These are phyloP conservation scores for Erythrobasidium hasegawianum DNA, from an alignment of 1,284 basidiomycete species.

Conservation along the genomic window DNA sequence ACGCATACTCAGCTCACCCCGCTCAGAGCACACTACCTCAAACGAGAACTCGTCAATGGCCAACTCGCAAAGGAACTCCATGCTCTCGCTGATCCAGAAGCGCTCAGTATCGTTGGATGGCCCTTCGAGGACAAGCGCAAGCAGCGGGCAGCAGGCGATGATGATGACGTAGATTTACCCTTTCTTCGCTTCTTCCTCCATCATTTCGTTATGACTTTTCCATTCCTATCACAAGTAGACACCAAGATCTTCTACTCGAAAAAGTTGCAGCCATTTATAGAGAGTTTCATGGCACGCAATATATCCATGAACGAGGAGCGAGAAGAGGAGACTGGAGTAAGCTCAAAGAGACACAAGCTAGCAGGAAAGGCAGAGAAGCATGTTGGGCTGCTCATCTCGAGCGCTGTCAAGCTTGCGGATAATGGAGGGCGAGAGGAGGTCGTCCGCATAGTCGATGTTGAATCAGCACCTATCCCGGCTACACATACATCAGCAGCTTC, in stretches of 20 bases:
- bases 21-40: constrained; percentile 87
- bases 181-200: constrained; percentile 82
- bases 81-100: constrained; percentile 62
- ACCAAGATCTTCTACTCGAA: constrained; percentile 83
- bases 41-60: constrained; percentile 84
- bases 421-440: constrained; percentile 72
- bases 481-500: neutral
- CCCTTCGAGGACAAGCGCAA: constrained; percentile 58
- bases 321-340: constrained; percentile 53
- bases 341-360: constrained; percentile 57
- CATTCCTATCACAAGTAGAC: constrained; percentile 73
- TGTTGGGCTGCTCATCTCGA: constrained; percentile 70
- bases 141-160: constrained; percentile 10
- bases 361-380: constrained; percentile 75
- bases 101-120: constrained; percentile 77
- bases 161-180: constrained; percentile 61
- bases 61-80: constrained; percentile 74
- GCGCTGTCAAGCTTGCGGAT: constrained; percentile 66
- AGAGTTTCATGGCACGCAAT: constrained; percentile 72
- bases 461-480: constrained; percentile 7
- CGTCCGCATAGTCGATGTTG: constrained; percentile 63
- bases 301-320: constrained; percentile 63
- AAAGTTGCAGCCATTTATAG: constrained; percentile 88
- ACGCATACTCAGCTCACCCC: constrained; percentile 61
- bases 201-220: constrained; percentile 86